Base-by-base conservation (phyloP, 129 eudicot genomes). In the Flaveria linearis region DNA sequence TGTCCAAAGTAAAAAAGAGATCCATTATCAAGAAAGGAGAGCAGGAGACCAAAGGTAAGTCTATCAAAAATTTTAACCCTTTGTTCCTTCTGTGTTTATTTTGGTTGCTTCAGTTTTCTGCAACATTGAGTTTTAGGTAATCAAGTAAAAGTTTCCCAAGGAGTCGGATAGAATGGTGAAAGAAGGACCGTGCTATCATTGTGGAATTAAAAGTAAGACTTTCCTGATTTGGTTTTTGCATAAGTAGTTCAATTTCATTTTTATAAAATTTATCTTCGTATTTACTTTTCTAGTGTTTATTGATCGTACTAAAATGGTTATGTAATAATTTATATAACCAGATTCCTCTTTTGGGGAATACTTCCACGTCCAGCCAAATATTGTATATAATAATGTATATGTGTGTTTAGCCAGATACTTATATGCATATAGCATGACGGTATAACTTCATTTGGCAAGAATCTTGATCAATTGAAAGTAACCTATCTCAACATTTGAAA, bases 111-210 rank as follows among this genome's bases (percentile, higher is more conserved):
- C 7, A 41, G 51, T 20, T 55, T 63, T 64, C 55, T 25, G 68
- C 49, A 22, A 23, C 10, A 23, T 55, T 66, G 30, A n/a, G 45
- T 56, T 23, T 67, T 50, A 25, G 72, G 61, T 60, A 56, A 33
- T 46, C 42, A 60, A 18, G 49, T 42, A 26, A 36, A 62, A 28
- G 14, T 36, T 69, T 61, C 76, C 69, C 36, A 73, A 74, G 71
- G 73, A 60, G 66, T 41, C 71, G 12, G 43, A 50, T 30, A 28
- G 55, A 82, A 82, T 82, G 85, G 81, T 36, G 58, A 82, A 73
- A 71, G 77, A 69, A 62, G 85, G 85, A 65, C 87, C 87, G 25
- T 84, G 87, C 49, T 47, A 16, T 73, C 83, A 84, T 55, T 84
- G 87, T 49, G 82, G 84, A 55, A 71, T 71, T 55, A 63, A 69